These are phyloP conservation scores for Trichoderma sp. DNA, from an alignment of 2,329 filamentous ascomycete species.

Conservation along the genomic window DNA sequence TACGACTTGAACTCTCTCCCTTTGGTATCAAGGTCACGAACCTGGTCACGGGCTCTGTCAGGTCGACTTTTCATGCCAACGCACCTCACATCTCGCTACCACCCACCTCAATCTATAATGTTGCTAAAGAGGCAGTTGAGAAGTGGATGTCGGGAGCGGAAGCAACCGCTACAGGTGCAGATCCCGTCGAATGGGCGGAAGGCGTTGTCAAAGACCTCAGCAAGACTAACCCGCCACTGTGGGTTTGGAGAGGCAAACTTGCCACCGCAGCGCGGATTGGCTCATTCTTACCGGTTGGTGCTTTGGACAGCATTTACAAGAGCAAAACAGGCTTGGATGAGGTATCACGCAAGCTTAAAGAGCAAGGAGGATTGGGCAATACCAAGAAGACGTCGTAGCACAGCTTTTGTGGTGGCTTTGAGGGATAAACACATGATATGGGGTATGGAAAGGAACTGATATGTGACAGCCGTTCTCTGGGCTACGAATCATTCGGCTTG, in stretches of 20 bases:
- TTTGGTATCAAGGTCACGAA: conserved; percentile 29
- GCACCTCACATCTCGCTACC: neutral
- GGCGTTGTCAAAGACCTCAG: conserved; percentile 2
- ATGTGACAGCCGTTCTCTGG: neutral
- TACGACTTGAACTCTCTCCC: conserved; percentile 29
- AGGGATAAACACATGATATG: neutral
- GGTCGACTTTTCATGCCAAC: conserved; percentile 18
- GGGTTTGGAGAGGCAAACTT: conserved; percentile 11
- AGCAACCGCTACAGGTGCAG: neutral
- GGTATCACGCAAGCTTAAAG: neutral
- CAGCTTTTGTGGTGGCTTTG: neutral
- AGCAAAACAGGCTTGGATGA: neutral
- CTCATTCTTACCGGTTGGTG: conserved; percentile 2
- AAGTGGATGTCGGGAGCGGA: conserved; percentile 11
- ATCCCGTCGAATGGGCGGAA: conserved; percentile 4
- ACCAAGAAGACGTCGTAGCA: neutral
- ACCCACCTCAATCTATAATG: conserved; percentile 4
- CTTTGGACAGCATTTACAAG: neutral
- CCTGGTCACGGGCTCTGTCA: conserved; percentile 20
- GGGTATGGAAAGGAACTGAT: neutral
- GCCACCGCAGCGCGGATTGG: neutral
- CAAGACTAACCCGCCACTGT: neutral
- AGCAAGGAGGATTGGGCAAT: neutral
- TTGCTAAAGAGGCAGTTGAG: conserved; percentile 15
- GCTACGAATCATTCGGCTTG: neutral